Base-by-base conservation (phyloP, 1,139 yeast genomes). In the Nakaseomyces sp. region DNA sequence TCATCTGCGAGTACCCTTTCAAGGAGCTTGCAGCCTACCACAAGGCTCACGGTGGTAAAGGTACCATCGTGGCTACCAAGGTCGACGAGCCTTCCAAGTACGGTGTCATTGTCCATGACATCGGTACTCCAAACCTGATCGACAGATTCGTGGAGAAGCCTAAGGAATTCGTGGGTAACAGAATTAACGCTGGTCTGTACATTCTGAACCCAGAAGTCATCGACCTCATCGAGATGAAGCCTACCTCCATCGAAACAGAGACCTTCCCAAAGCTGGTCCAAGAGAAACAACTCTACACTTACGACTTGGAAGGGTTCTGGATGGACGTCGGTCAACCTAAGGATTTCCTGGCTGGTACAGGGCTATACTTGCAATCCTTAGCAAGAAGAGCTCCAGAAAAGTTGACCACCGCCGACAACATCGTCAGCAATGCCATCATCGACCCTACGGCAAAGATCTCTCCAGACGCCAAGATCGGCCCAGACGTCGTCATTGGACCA, bases 271-370 rank as follows among this genome's bases (percentile, higher is more conserved):
- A 75, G 62, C 79, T 93, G 61, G 96, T 93, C 55, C 93, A 84
- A 69, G 74, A 81, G 66, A 89, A 84, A 64, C 78, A 84, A 52
- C 76, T 93, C 62, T 94, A 81, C 77, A 88, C 97, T 47, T 93
- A 86, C 64, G 99, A 93, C 69, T 80, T 93, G 65, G 96, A 91
- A 73, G 98, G 98, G 55, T 93, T 81, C 85, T 93, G 99, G 99
- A 93, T 93, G 98, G 99, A 93, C 69, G 96, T 93, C 58, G 99
- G 99, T 69, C 99, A 93, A 76, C 99, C 99, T 76, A 91, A 91
- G 79, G 99, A 93, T 72, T 93, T 88, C 81, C 74, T 93, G 60
- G 81, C 96, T 49, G 99, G 99, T 68, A 87, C 97, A 62, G 81
- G 88, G 58, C 76, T 91, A 55, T 93, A 89, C 77, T 76, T 93